Conservation (phyloP, 1,139 yeast genomes). For the Suhomyces choctaworum region DNA sequence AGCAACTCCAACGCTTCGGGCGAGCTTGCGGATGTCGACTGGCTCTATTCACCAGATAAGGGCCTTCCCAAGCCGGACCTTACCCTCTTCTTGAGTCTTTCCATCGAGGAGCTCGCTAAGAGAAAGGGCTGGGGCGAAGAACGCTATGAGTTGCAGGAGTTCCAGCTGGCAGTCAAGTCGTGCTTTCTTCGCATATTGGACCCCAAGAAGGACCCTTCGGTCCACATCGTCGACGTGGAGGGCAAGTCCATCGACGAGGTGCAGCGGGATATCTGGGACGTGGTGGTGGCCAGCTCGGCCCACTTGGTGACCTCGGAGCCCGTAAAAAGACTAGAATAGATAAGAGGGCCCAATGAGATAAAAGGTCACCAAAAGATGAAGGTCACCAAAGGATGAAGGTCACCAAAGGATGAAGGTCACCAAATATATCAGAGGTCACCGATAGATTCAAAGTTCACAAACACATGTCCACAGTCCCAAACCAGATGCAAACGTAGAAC, state of each 20-base stretch:
- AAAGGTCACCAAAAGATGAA: too few relatives aligned
- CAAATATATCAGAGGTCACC: too few relatives aligned
- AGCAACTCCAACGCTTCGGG: conserved; percentile 27
- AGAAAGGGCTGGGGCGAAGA: conserved; percentile 92
- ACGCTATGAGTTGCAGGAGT: conserved; percentile 73
- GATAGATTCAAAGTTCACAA: too few relatives aligned
- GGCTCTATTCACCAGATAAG: conserved; percentile 80
- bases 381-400: too few relatives aligned
- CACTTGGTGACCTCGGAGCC: conserved; percentile 3
- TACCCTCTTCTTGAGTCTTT: conserved; percentile 72
- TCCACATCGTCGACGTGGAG: conserved; percentile 61
- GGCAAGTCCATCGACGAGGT: conserved; percentile 60
- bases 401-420: too few relatives aligned
- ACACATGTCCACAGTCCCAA: too few relatives aligned
- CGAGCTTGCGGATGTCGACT: conserved; percentile 51
- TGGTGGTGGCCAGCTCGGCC: conserved; percentile 9
- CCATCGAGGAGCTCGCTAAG: conserved; percentile 43
- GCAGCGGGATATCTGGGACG: conserved; percentile 29
- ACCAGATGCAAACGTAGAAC: too few relatives aligned
- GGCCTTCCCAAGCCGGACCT: conserved; percentile 90
- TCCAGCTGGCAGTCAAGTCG: conserved; percentile 67
- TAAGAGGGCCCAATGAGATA: too few relatives aligned
- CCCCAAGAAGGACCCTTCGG: conserved; percentile 30
- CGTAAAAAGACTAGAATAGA: background rate
- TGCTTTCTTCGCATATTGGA: conserved; percentile 54